Base-by-base conservation (phyloP, 2,329 filamentous ascomycete species). In the Rhynchosporium graminicola region DNA sequence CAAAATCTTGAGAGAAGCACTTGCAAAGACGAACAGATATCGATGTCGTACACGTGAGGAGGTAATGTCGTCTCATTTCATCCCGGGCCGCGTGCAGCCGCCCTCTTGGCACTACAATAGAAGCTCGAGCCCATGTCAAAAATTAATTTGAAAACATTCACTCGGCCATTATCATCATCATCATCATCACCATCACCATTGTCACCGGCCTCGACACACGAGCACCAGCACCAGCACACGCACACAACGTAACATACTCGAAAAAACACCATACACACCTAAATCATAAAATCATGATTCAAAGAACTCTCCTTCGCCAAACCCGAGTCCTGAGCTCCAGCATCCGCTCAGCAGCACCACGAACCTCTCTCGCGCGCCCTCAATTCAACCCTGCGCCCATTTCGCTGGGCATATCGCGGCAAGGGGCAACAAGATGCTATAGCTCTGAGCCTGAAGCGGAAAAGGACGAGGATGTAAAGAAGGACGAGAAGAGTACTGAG, bases 251-350 rank as follows among this genome's bases (percentile, higher is more conserved):
- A 20, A 20, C 42, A 43, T 5, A 43, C 28, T 26, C 26, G 12
- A 26, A n/a, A 43, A 13, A 38, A 38, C 31, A 52, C 4, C 20
- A 20, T 29, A 48, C 33, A 65, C 46, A 3, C 62, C 55, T 63
- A 43, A 55, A 61, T 47, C 15, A 71, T 69, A 71, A 75, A 20
- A 20, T 66, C 62, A 80, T 83, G 79, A 77, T 83, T 65, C 80
- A 81, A 74, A 79, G 80, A 75, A 77, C 78, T 66, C 68, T 82
- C 64, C 71, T 82, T 66, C 76, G 81, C 65, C 79, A 80, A 69
- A 80, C 77, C 65, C 76, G 77, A 71, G 76, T 77, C 57, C 70
- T 76, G 68, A 74, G 73, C 74, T 73, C 77, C 60, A 68, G 74
- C 58, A 70, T 72, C 63, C 64, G 69, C 56, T 52, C 50, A 52